Conservation (phyloP, 2,329 filamentous ascomycete species). For the Ophiostoma sp. region DNA sequence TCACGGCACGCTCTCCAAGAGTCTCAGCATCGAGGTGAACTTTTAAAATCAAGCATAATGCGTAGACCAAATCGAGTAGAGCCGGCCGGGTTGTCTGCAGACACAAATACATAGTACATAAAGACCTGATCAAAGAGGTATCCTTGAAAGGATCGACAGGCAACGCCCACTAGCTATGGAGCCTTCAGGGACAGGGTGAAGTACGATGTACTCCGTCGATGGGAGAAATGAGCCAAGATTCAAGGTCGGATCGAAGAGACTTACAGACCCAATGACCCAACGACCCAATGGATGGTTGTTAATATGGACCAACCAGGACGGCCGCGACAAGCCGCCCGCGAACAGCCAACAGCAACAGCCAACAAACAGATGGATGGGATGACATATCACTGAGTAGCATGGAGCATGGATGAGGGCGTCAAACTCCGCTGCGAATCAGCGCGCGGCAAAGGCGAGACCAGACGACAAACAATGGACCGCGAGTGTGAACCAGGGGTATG, state of each 20-base stretch:
- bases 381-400: neutral
- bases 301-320: neutral
- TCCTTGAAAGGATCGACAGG: slow-evolving; percentile 9
- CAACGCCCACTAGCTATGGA: slow-evolving; percentile 6
- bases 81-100: neutral
- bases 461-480: slow-evolving; percentile 5
- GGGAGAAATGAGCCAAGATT: slow-evolving; percentile 12
- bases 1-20: neutral
- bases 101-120: neutral
- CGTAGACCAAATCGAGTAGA: no score
- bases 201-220: neutral
- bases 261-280: neutral
- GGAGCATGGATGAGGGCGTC: neutral
- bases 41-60: no score
- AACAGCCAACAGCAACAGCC: neutral
- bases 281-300: neutral
- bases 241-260: neutral
- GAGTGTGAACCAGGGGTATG: neutral
- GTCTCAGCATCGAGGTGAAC: neutral
- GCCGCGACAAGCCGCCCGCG: no score
- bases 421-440: slow-evolving; percentile 5
- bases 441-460: slow-evolving; percentile 3
- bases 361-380: neutral
- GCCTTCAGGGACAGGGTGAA: neutral
- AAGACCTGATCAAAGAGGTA: neutral